Evolutionary conservation across 2,329 filamentous ascomycete genomes (phyloP).

Genomic region (Fusarium keratoplasticum): DNA sequence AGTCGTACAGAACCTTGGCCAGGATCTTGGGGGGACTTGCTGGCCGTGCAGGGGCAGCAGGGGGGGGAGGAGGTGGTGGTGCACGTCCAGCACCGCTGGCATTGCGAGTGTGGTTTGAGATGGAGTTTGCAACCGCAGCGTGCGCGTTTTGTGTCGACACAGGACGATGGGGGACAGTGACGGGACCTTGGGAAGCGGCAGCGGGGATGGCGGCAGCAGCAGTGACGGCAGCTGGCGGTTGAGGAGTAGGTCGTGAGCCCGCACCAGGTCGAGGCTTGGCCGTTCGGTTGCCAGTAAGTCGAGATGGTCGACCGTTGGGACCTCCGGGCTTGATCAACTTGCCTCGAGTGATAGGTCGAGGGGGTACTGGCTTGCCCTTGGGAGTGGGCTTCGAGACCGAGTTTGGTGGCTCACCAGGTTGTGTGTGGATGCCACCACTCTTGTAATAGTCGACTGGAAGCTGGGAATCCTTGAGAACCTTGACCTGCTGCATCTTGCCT

Average conservation of each 20-base stretch:
- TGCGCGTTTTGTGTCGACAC: constrained; percentile 9
- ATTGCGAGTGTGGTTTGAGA: constrained; percentile 66
- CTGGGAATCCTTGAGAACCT: constrained; percentile 88
- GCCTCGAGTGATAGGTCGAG: constrained; percentile 91
- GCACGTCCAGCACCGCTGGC: constrained; percentile 63
- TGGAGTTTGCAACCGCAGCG: constrained; percentile 37
- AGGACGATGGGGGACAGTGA: constrained; percentile 18
- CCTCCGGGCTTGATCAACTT: constrained; percentile 92
- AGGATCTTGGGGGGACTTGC: constrained; percentile 72
- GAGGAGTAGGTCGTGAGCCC: constrained; percentile 48
- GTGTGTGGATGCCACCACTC: constrained; percentile 90
- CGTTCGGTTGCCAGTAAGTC: constrained; percentile 66
- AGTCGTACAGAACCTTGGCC: constrained; percentile 94
- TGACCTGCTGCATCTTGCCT: constrained; percentile 88
- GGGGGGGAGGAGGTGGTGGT: constrained; percentile 75
- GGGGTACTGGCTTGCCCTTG: constrained; percentile 85
- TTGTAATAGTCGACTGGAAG: constrained; percentile 89
- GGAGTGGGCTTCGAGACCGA: constrained; percentile 88
- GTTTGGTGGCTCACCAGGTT: constrained; percentile 83
- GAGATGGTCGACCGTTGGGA: constrained; percentile 83
- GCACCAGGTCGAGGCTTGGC: constrained; percentile 58
- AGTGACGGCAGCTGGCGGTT: constrained; percentile 48
- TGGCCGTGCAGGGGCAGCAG: constrained; percentile 64
- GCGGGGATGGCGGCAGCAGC: constrained; percentile 42
- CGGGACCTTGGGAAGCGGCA: constrained; percentile 39